Base-by-base conservation (phyloP, 805 yeast species). In the Citeromyces matritensis region DNA sequence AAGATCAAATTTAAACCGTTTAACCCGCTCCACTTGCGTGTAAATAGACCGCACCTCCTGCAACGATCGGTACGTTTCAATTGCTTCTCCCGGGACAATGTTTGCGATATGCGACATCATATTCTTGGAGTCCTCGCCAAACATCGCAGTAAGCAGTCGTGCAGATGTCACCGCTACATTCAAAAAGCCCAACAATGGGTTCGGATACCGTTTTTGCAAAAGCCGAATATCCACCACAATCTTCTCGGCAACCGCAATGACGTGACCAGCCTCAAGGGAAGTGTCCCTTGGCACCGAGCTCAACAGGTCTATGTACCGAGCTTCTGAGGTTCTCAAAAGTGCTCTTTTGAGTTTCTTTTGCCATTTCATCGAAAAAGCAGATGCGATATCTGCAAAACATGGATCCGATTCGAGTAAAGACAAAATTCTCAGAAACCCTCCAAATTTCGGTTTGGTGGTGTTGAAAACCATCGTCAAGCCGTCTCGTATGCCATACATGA, bases 171-270 rank as follows among this genome's bases (percentile, higher is more conserved):
- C 49, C 1, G 80, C 51, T 24, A 81, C 71, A 13, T 15, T 15
- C 7, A 26, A 2, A 5, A 15, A 15, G 2, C 29, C 29, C 2
- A 26, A 19, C 3, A 26, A 15, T 6, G 29, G 29, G 5, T 13
- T 15, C n/a, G 15, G 15, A 26, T 26, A 26, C n/a, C 29, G 51
- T 37, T 69, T 75, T 39, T 75, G 81, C 17, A 78, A 46, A 12
- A 43, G 42, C 34, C 64, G 56, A 11, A 76, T 66, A 23, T 62
- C 61, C 3, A 51, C 50, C 6, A 73, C 58, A 13, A 81, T 61
- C 25, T 48, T 43, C 30, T 73, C 74, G 0, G 76, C 70, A 4
- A 76, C 57, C 27, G 70, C 64, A 29, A 69, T 58, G 2, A 79
- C 59, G 49, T 78, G 78, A 15, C 60, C 43, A 2, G 75, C 52